Base-by-base conservation (phyloP, 108 stramenopile species). In the Nitzschia inconspicua region DNA sequence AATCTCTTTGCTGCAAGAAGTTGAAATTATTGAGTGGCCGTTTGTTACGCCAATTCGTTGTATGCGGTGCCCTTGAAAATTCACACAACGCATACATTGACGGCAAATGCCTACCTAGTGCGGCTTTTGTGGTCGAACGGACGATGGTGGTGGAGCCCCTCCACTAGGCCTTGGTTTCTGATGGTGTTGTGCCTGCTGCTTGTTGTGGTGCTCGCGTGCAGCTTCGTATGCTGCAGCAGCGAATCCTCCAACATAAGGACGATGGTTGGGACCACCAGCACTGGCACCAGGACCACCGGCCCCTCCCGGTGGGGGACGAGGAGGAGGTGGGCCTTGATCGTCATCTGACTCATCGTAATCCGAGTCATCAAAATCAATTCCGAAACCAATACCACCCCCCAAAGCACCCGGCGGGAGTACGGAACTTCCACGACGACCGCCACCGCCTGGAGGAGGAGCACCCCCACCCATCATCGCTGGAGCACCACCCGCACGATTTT, bases 151-250 rank as follows among this genome's bases (percentile, higher is more conserved):
- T n/a, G n/a, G n/a, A n/a, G n/a, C n/a, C n/a, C n/a, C n/a, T n/a
- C n/a, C n/a, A n/a, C n/a, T n/a, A 31, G 28, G 19, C 3, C 30
- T 49, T 29, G 47, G 37, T 13, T 57, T 42, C n/a, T 28, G 40
- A 7, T 20, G 32, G 7, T 66, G 26, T 20, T 59, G 35, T 7
- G 37, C 30, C 35, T 40, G 10, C 14, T 68, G 58, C 32, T 64
- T 49, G 41, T 70, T 80, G 52, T 85, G 76, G 56, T 86, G 68
- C 4, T 70, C 81, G 29, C 75, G 50, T 13, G 89, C 85, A 41
- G 89, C 89, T 57, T 90, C 89, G 55, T 86, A 90, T 9, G 89
- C 89, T 28, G 89, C 83, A 50, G 85, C 89, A 16, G 89, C 89
- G 55, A 86, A 86, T 6, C 89, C 89, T 31, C 89, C 89, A n/a